Base-by-base conservation (phyloP, 495 filamentous ascomycete genomes). In the Annulohypoxylon maeteangense region DNA sequence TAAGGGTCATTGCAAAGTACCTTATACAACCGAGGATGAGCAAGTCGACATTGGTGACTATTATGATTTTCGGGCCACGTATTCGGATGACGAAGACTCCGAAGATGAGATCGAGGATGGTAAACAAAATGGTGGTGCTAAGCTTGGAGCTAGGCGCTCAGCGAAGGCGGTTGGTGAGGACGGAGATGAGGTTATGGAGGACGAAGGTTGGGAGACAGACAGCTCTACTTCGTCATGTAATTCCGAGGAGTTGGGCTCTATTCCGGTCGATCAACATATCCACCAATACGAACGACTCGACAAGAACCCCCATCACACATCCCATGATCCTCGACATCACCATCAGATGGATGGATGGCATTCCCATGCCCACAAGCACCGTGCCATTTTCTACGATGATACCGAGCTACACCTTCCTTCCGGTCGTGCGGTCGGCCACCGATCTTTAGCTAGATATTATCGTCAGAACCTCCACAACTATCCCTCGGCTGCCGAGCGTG, bases 31-130 rank as follows among this genome's bases (percentile, higher is more conserved):
- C 0, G 92, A 97, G 75, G 91, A 91, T 34, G 93, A 99, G 75
- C 93, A 97, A 81, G 84, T 99, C 16, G 93, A 96, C 60, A 90
- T 99, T 65, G 96, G 95, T n/a, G 92, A 98, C 48, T 98, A 92
- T 81, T 99, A 98, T 81, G 96, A 99, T 78, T 99, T 99, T 87
- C 85, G 91, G 60, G 90, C 90, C 80, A 96, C 95, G 3, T 99
- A 99, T 78, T 93, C 93, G 0, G 95, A 98, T 75, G 82, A 80
- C 10, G 88, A 88, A 55, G 83, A 84, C 3, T 90, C 89, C 11
- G 88, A 90, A 32, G 86, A 89, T 7, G 84, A 87, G 54, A 82
- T 84, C n/a, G 82, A 84, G 0, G 82, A 80, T 29, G 78, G 80
- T 12, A 72, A 79, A 51, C 81, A 79, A n/a, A 82, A 81, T 36